These are phyloP conservation scores for Typha latifolia DNA, from an alignment of 176 grass and related monocot species.

Conservation along the genomic window DNA sequence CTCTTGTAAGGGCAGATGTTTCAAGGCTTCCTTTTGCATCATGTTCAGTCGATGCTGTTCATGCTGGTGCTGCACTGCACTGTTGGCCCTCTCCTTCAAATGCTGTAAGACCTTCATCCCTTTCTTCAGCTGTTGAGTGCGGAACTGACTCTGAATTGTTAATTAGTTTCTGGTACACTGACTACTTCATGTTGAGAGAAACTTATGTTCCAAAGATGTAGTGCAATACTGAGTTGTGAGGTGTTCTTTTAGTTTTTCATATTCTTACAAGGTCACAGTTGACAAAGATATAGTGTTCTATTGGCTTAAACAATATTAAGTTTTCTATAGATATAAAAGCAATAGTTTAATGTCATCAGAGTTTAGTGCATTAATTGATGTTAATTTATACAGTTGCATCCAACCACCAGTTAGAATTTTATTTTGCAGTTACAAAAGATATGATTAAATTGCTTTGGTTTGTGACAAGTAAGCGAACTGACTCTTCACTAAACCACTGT, in stretches of 20 bases:
- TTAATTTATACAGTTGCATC: background rate
- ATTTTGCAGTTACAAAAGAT: background rate
- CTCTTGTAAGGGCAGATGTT: conserved; percentile 90
- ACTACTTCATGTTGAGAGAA: too few relatives aligned
- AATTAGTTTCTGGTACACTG: conserved; percentile 2
- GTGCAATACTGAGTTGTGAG: too few relatives aligned
- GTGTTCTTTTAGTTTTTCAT: too few relatives aligned
- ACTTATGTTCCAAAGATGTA: too few relatives aligned
- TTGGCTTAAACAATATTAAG: too few relatives aligned
- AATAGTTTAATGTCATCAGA: too few relatives aligned
- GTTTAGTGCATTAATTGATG: too few relatives aligned
- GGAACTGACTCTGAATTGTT: background rate
- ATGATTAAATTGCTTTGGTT: background rate
- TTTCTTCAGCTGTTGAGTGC: background rate
- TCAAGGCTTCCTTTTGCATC: conserved; percentile 90
- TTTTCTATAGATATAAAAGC: too few relatives aligned
- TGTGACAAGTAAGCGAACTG: background rate
- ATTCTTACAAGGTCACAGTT: too few relatives aligned
- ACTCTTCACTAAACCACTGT: background rate
- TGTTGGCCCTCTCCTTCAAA: conserved; percentile 97
- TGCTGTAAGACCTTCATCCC: conserved; percentile 35
- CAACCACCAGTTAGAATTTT: background rate
- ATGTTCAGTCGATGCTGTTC: conserved; percentile 73
- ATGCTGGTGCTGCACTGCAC: conserved; percentile 91
- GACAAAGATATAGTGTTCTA: too few relatives aligned